These are phyloP conservation scores for Syncephalastrum racemosum DNA, from an alignment of 371 early-diverging fungal species.

Conservation along the genomic window DNA sequence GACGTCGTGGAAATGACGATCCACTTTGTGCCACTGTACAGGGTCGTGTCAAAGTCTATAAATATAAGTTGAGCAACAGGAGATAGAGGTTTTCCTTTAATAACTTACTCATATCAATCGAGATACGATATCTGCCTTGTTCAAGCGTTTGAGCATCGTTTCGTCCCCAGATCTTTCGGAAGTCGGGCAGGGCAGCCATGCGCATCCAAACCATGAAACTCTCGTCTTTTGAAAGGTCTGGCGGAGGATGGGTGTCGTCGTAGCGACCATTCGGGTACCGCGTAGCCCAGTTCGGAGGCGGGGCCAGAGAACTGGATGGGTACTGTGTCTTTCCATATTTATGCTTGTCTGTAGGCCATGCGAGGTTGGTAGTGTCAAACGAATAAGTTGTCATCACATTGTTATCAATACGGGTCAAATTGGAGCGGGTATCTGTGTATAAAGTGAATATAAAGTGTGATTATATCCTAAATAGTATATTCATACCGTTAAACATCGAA, in stretches of 20 bases:
- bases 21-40: conserved; percentile 90
- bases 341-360: conserved; percentile 84
- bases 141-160: conserved; percentile 56
- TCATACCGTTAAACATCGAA: conserved; percentile 86
- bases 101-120: conserved; percentile 66
- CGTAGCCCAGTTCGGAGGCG: conserved; percentile 79
- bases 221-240: conserved; percentile 73
- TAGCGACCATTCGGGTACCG: conserved; percentile 62
- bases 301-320: conserved; percentile 44
- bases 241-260: conserved; percentile 59
- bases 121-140: conserved; percentile 65
- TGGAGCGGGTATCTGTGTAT: conserved; percentile 36
- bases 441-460: conserved; percentile 6
- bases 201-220: conserved; percentile 99
- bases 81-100: too few relatives aligned
- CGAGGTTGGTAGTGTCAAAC: conserved; percentile 67
- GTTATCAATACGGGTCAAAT: conserved; percentile 22
- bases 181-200: conserved; percentile 93
- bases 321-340: conserved; percentile 67
- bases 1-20: conserved; percentile 90
- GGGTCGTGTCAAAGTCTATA: conserved; percentile 76
- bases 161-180: conserved; percentile 94
- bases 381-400: conserved; percentile 33
- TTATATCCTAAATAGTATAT: conserved; percentile 17
- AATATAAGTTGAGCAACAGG: neutral